Base-by-base conservation (phyloP, 352 stramenopile genomes). In the Phytophthora quininea region DNA sequence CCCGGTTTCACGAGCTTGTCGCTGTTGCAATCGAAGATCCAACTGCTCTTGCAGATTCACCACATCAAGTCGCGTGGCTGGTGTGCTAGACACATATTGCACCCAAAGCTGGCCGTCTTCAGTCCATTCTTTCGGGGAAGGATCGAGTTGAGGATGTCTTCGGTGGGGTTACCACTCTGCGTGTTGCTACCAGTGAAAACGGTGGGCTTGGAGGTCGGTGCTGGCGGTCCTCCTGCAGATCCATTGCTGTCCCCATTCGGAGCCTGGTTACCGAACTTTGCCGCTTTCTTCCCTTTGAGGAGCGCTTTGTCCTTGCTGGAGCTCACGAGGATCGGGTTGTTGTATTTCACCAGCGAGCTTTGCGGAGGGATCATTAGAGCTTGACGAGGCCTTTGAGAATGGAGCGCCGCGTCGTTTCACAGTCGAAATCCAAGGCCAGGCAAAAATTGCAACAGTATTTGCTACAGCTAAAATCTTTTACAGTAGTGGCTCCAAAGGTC, bases 111-210 rank as follows among this genome's bases (percentile, higher is more conserved):
- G 87, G 9, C 89, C 91, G 58, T 98, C 89, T 61, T 97, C 82
- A 0, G 84, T 96, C 86, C 86, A 95, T 57, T 96, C 88, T 58
- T 92, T 95, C 1, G 92, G 92, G 92, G 92, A 32, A 98, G 62
- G 52, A 98, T 97, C 5, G 88, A 96, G 74, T 98, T 98, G 30
- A 97, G 69, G 31, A 97, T 97, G 74, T 97, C 92, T 35, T 97
- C 90, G 1, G 89, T 97, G 55, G 96, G 86, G 32, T 78, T 86
- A 15, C 72, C 69, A 30, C 69, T 40, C 35, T 86, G 76, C 43
- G 78, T 69, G 57, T 79, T 76, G 64, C 78, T 89, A n/a, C 80
- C 80, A 0, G 80, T 88, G 68, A 88, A 89, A 24, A 89, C 73
- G 19, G 80, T 89, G 12, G 80, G 80, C 47, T 89, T 89, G 6